Conservation (phyloP, 2,329 filamentous ascomycete species). For the Diaporthe ampelina region DNA sequence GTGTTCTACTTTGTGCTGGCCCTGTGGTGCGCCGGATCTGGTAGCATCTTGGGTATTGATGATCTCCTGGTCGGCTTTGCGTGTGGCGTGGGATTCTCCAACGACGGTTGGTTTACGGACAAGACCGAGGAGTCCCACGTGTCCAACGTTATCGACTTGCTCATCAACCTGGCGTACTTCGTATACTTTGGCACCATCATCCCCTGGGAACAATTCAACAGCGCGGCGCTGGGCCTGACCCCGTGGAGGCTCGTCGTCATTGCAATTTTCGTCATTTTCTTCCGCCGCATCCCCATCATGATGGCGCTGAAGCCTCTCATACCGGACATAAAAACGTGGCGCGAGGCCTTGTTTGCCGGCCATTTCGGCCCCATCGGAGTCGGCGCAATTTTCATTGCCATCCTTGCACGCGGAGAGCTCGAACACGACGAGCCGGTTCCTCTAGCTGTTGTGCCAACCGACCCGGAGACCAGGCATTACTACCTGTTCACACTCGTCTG, state of each 20-base stretch:
- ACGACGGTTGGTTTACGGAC: constrained; percentile 98
- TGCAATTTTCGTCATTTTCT: constrained; percentile 92
- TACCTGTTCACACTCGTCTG: constrained; percentile 88
- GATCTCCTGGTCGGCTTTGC: constrained; percentile 96
- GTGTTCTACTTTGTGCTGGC: constrained; percentile 99
- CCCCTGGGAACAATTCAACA: constrained; percentile 93
- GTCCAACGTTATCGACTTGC: constrained; percentile 97
- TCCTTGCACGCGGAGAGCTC: constrained; percentile 92
- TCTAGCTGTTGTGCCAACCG: constrained; percentile 70
- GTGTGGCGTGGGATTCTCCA: constrained; percentile 97
- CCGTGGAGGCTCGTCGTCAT: constrained; percentile 96
- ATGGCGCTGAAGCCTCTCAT: constrained; percentile 90
- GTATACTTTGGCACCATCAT: constrained; percentile 98
- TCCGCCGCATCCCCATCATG: constrained; percentile 97
- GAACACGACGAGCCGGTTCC: constrained; percentile 84
- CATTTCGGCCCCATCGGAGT: constrained; percentile 99
- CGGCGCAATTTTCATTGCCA: constrained; percentile 94
- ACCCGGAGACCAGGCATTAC: constrained; percentile 68
- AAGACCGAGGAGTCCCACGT: constrained; percentile 99
- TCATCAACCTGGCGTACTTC: constrained; percentile 98
- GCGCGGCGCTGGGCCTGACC: constrained; percentile 77
- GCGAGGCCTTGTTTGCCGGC: constrained; percentile 94
- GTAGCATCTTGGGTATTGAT: constrained; percentile 90
- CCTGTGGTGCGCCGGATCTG: constrained; percentile 94
- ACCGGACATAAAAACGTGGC: constrained; percentile 97